Evolutionary conservation across 352 stramenopile species (phyloP).

Genomic region (Phytophthora litchii): DNA sequence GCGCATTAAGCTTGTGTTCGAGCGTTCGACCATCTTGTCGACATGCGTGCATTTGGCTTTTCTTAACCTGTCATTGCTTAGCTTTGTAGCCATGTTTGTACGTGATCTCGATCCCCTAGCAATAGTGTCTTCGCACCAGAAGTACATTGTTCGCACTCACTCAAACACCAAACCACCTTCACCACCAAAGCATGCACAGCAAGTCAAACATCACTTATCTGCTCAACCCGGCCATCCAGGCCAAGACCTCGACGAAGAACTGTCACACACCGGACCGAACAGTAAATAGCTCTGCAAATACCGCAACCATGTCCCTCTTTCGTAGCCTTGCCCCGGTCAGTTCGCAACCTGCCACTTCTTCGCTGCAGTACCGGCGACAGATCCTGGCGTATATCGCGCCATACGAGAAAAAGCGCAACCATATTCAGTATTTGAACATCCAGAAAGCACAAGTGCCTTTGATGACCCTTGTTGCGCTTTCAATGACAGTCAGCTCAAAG

Average conservation of each 20-base stretch:
- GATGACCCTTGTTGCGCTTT: constrained; percentile 30
- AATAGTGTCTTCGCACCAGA: constrained; percentile 3
- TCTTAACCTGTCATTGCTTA: constrained; percentile 11
- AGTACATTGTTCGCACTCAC: constrained; percentile 12
- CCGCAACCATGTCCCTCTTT: constrained; percentile 38
- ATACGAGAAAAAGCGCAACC: constrained; percentile 30
- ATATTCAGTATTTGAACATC: constrained; percentile 9
- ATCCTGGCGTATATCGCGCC: constrained; percentile 42
- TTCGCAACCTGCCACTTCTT: constrained; percentile 33
- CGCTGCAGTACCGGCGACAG: constrained; percentile 31
- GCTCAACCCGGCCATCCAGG: constrained; percentile 38
- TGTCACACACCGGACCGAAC: constrained; percentile 16
- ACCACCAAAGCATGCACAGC: constrained; percentile 28
- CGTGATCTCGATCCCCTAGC: constrained; percentile 1
- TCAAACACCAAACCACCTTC: constrained; percentile 2
- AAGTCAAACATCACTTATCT: constrained; percentile 54
- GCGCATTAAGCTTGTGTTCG: constrained; percentile 16
- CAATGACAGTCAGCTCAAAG: constrained; percentile 6
- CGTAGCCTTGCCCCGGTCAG: constrained; percentile 31
- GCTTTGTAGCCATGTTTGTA: constrained; percentile 16
- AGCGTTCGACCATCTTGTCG: constrained; percentile 12
- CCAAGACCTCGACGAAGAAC: constrained; percentile 14
- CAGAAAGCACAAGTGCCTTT: constrained; percentile 22
- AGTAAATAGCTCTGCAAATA: neutral
- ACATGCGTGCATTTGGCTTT: constrained; percentile 15